Evolutionary conservation across 345 rosid species (phyloP).

Genomic region (Populus nigra): DNA sequence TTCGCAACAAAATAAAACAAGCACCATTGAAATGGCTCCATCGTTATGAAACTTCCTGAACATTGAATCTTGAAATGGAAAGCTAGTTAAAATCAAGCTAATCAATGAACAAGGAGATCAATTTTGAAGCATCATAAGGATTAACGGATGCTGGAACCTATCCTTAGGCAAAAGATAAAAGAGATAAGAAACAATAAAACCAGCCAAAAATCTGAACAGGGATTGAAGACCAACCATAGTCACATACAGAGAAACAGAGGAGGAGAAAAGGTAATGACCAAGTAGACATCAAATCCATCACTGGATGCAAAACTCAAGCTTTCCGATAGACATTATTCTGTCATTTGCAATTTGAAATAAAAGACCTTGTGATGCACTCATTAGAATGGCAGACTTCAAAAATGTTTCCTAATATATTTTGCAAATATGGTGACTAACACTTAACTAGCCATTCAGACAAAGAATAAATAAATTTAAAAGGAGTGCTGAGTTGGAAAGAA

Average conservation of each 20-base stretch:
- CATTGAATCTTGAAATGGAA: neutral
- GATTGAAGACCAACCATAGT: neutral
- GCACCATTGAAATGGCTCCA: neutral
- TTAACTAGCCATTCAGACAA: neutral
- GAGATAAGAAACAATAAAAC: neutral
- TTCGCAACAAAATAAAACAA: neutral
- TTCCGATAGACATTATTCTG: neutral
- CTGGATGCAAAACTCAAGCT: neutral
- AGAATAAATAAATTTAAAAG: neutral
- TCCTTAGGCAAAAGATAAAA: neutral
- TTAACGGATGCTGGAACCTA: neutral
- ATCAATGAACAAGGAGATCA: neutral
- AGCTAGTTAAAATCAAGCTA: neutral
- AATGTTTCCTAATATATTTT: neutral
- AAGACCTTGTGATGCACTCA: neutral
- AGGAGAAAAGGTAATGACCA: neutral
- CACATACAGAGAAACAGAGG: neutral
- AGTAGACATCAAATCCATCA: neutral
- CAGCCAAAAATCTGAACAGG: neutral
- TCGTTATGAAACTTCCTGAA: neutral
- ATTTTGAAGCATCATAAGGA: neutral
- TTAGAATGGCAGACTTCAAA: neutral
- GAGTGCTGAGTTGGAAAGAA: conserved; percentile 14
- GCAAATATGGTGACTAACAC: neutral
- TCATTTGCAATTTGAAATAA: neutral